Percentiles rank a stretch among this genome's conserved stretches.
These are phyloP conservation scores for Ceratocystis diversiconidia DNA, from an alignment of 2,329 filamentous ascomycete species.

Conservation along the genomic window DNA sequence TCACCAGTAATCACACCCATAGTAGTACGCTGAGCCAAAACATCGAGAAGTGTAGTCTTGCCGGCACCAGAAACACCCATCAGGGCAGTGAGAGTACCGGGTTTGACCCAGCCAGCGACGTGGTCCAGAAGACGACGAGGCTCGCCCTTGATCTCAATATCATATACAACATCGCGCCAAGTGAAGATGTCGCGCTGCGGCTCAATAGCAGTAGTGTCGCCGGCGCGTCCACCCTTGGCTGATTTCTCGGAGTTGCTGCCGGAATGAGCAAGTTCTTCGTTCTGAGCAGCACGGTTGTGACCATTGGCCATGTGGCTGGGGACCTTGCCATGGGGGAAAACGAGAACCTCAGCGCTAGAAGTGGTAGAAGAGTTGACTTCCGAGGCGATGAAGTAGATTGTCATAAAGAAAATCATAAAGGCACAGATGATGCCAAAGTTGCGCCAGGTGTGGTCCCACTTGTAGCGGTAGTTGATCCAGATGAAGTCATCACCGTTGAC, in stretches of 20 bases:
- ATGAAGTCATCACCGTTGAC: slow-evolving; percentile 51
- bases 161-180: slow-evolving; percentile 62
- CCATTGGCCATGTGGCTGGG: slow-evolving; percentile 29
- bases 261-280: slow-evolving; percentile 24
- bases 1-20: slow-evolving; percentile 51
- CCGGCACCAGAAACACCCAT: slow-evolving; percentile 45
- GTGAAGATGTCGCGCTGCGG: slow-evolving; percentile 51
- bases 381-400: slow-evolving; percentile 46
- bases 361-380: slow-evolving; percentile 50
- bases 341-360: slow-evolving; percentile 53
- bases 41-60: slow-evolving; percentile 32
- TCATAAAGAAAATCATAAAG: slow-evolving; percentile 50
- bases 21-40: slow-evolving; percentile 35
- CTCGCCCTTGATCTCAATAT: slow-evolving; percentile 58
- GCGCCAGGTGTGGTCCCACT: slow-evolving; percentile 45
- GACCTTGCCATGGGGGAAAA: slow-evolving; percentile 46
- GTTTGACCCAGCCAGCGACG: slow-evolving; percentile 80
- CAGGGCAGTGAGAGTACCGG: slow-evolving; percentile 70
- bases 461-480: slow-evolving; percentile 40
- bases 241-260: slow-evolving; percentile 28
- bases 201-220: slow-evolving; percentile 24
- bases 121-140: slow-evolving; percentile 59
- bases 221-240: slow-evolving; percentile 19
- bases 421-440: slow-evolving; percentile 55
- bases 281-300: slow-evolving; percentile 22